Evolutionary conservation across 2,329 filamentous ascomycete genomes (phyloP), one percentile per base, ranked within the genome.

Genomic region (Cyphellophora attinorum): DNA sequence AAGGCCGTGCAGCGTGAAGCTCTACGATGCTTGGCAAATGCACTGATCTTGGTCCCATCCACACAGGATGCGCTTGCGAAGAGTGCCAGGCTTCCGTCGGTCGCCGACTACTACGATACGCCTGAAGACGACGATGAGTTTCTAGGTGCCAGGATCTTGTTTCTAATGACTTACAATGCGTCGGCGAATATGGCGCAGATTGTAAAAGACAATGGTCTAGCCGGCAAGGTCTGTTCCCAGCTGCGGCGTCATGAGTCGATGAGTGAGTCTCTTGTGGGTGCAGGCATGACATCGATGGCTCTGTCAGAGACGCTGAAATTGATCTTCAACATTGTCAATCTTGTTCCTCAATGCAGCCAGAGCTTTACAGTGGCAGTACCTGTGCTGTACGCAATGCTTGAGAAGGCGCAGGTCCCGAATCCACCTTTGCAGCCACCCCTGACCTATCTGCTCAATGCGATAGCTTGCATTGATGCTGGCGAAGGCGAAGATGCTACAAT

Each of bases 111-210:
- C 43, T 69, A 94, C 27, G 80, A 73, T 67, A 77, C 70, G 38
- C 80, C 85, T 42, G 79, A 68, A 47, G 69, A 73, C 36, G 86
- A 96, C 41, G 81, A 93, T 47, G 88, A 96, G 52, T 95, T 96
- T 56, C 67, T 96, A 2, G 62, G 72, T 40, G 80, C 80, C n/a
- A 74, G 85, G 34, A 75, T 93, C 28, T 62, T 93, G 11, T 88
- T 93, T 49, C 67, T 91, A 8, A 73, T 79, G 19, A 93, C 85
- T 1, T 93, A 93, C 55, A 74, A 74, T 41, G 79, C 81, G 10
- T 73, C 71, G n/a, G 58, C 83, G 42, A 67, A 85, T 51, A 74
- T 86, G 34, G 8, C 21, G 21, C 8, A 25, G n/a, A 31, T 35
- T 17, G 29, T 33, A 8, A n/a, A 8, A 8, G 21, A 25, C 8